A percentile compares a stretch with the other conserved stretches of the same genome.
phyloP scores from a whole-genome alignment of 805 yeast genomes.

The Phaffomyces thermotolerans region DNA sequence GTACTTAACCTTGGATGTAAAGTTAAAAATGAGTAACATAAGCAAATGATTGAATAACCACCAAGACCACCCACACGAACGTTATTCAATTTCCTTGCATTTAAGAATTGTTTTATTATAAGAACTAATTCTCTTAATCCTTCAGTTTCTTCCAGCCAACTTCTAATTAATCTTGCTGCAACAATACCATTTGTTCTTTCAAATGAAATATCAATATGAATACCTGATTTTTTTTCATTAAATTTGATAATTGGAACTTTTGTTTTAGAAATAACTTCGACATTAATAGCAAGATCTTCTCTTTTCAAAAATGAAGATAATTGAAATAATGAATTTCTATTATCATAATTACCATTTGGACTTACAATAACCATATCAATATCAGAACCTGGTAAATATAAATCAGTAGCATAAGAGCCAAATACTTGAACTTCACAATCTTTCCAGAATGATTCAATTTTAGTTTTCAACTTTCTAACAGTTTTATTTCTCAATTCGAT shows the following conservation, averaged over 20 bases:
- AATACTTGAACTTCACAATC: conserved; percentile 77
- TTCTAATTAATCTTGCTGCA: conserved; percentile 71
- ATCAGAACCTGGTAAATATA: conserved; percentile 91
- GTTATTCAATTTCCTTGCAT: conserved; percentile 70
- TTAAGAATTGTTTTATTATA: conserved; percentile 76
- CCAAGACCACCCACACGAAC: conserved; percentile 94
- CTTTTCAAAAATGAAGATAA: conserved; percentile 63
- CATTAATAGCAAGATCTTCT: conserved; percentile 54
- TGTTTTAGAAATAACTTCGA: conserved; percentile 84
- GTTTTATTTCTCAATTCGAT: conserved; percentile 59
- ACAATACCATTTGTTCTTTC: conserved; percentile 76
- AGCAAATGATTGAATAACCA: conserved; percentile 86
- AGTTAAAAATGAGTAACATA: conserved; percentile 69
- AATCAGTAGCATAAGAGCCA: conserved; percentile 91
- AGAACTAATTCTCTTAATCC: conserved; percentile 79
- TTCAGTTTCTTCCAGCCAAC: conserved; percentile 67
- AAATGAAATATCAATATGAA: conserved; percentile 85
- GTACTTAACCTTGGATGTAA: conserved; percentile 75
- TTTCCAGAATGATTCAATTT: conserved; percentile 58
- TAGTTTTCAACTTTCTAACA: conserved; percentile 49
- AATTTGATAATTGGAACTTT: conserved; percentile 93
- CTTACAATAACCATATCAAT: conserved; percentile 87
- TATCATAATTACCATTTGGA: conserved; percentile 46
- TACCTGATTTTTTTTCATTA: conserved; percentile 60
- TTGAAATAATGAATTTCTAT: conserved; percentile 60